Base-by-base conservation (phyloP, 2,329 filamentous ascomycete species). In the Colletotrichum sp. region DNA sequence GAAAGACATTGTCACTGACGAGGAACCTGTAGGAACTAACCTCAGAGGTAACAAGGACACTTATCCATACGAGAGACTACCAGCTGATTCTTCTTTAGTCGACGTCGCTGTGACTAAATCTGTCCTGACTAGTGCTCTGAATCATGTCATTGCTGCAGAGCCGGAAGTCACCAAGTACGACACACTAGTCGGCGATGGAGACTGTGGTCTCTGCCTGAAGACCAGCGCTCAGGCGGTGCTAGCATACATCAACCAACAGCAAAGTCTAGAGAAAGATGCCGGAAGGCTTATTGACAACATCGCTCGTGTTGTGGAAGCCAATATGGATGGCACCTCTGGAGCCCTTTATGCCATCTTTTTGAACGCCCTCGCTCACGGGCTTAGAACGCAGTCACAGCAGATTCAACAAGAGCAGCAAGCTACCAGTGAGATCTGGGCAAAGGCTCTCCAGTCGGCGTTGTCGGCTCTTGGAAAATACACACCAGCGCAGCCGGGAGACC, bases 281-380 rank as follows among this genome's bases (percentile, higher is more conserved):
- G 55, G 55, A 26, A 59, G 12, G 16, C 55, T 59, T 7, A 3
- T 59, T 6, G 55, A 59, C 55, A 59, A 59, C 55, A 59, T 59
- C 26, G 91, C 91, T 71, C 88, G 88, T 30, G 88, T 92, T 4
- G 92, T 95, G 13, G 94, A 95, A 82, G 90, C 88, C 52, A 90
- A 87, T 69, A 95, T 95, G 93, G 94, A 95, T 81, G 94, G 94
- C 65, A 95, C 94, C 3, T 94, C 92, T 1, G 94, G 94, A 16
- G 94, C 94, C 18, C 89, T 95, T 69, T 95, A 94, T 82, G 92
- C 93, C 66, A 95, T 95, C 79, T 95, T 94, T 86, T 84, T 95
- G 62, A 95, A 95, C 80, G 91, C 94, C 0, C 88, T 95, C 3
- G 90, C 91, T 10, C 89, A 72, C 2, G 70, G 55, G 77, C 95